Evolutionary conservation across 2,329 filamentous ascomycete species (phyloP), one percentile per base, ranked within the genome.

Genomic region (Neobulgaria alba): DNA sequence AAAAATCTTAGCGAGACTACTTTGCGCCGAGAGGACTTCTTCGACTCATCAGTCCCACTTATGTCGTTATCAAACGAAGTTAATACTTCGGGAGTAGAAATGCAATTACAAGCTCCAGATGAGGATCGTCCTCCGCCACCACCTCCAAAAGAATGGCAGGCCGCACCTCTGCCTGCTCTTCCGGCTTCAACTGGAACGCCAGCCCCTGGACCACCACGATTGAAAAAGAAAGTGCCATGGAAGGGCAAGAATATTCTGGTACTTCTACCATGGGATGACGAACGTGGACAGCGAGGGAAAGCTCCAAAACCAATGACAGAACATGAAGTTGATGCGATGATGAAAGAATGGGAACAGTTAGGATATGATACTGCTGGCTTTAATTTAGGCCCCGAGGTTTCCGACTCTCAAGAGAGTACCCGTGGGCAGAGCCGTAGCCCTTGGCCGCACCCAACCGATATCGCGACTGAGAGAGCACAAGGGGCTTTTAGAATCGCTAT

Each of bases 241-340:
- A 82, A 73, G 55, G 81, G 80, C 42, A 88, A 86, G 64, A 79
- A 76, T 44, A 85, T 86, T 39, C 62, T 85, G 53, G 78, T 89
- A 32, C 66, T 79, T 18, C 63, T 89, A 15, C 85, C 84, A 4
- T 66, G 73, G 33, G 78, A 85, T 46, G 79, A 83, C 38, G 71
- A 76, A 39, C 72, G 81, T 49, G 82, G 82, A 15, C 67, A 71
- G 32, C 66, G 67, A 1, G 74, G 73, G 30, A 67, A 69, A 29
- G 63, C 67, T 0, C 71, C 73, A 0, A 61, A 67, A 42, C 78
- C 79, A 3, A 63, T 84, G 34, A 67, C 63, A 3, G 61, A 69
- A 26, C 61, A 68, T 14, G 75, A 82, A 37, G 73, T 80, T 3
- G 59, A 72, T 21, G 65, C 70, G 8, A 85, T 84, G 67, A 65